A percentile compares a stretch with the other conserved stretches of the same genome.
Evolutionary conservation across 1,284 basidiomycete species (phyloP).

Genomic region (Cryptococcus jaspeensis): DNA sequence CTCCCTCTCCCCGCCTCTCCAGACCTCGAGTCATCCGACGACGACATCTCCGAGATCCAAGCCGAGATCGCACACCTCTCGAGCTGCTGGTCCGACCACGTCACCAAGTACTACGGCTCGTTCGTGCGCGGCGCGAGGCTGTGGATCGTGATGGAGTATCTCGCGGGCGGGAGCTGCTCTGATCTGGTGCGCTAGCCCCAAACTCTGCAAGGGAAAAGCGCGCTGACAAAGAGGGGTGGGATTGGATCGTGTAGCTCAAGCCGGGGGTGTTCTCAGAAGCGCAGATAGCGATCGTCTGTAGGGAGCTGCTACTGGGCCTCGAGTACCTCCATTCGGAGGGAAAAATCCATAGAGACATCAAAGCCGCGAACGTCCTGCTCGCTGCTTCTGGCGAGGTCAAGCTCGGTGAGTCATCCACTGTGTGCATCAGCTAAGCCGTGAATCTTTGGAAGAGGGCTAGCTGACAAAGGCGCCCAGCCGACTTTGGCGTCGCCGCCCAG

Average conservation of each 20-base stretch:
- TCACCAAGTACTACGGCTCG: slow-evolving; percentile 94
- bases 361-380: slow-evolving; percentile 92
- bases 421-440: not conserved
- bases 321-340: slow-evolving; percentile 91
- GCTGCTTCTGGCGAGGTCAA: slow-evolving; percentile 91
- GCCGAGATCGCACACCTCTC: slow-evolving; percentile 95
- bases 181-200: slow-evolving; percentile 61
- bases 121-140: slow-evolving; percentile 96
- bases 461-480: slow-evolving; percentile 57
- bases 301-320: slow-evolving; percentile 88
- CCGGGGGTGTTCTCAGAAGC: slow-evolving; percentile 84
- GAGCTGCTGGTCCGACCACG: slow-evolving; percentile 92
- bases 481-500: slow-evolving; percentile 95
- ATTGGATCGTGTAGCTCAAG: slow-evolving; percentile 60
- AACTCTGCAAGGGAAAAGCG: not conserved
- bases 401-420: slow-evolving; percentile 56
- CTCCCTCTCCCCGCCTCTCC: not conserved
- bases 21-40: slow-evolving; percentile 68
- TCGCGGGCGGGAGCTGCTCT: slow-evolving; percentile 96
- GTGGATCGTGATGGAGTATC: slow-evolving; percentile 99
- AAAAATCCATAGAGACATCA: slow-evolving; percentile 98
- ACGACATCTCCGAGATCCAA: slow-evolving; percentile 96
- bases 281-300: slow-evolving; percentile 91
- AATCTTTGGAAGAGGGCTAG: not conserved
- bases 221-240: not conserved